phyloP scores from a whole-genome alignment of 2,329 filamentous ascomycete genomes.

The Cyclaneusma minus region DNA sequence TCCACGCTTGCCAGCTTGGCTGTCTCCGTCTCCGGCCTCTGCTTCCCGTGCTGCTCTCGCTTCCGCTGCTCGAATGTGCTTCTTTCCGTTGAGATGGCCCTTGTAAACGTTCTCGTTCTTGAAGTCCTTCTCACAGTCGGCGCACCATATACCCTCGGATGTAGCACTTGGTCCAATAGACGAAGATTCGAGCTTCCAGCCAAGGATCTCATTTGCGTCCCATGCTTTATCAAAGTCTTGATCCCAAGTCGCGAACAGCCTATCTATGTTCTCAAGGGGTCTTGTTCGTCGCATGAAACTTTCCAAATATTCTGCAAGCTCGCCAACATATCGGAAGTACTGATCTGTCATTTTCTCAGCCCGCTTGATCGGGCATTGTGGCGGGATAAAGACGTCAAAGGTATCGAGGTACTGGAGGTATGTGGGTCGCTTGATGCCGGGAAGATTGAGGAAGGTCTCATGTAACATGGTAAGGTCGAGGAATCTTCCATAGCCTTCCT shows the following conservation, averaged over 20 bases:
- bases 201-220: constrained; percentile 63
- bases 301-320: constrained; percentile 71
- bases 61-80: constrained; percentile 75
- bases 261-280: constrained; percentile 74
- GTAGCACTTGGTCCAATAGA: constrained; percentile 11
- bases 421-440: constrained; percentile 66
- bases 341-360: constrained; percentile 79
- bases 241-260: constrained; percentile 61
- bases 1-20: constrained; percentile 14
- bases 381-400: constrained; percentile 74
- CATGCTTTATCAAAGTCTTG: constrained; percentile 73
- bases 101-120: constrained; percentile 93
- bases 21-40: constrained; percentile 17
- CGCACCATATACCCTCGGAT: constrained; percentile 67
- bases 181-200: constrained; percentile 50
- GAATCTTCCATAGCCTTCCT: constrained; percentile 85
- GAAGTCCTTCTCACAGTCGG: constrained; percentile 87
- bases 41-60: constrained; percentile 35
- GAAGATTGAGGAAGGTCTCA: constrained; percentile 81
- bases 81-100: constrained; percentile 75
- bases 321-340: constrained; percentile 80
- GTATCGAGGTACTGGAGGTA: constrained; percentile 88
- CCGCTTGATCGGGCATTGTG: constrained; percentile 58
- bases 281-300: constrained; percentile 71
- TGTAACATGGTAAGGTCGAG: constrained; percentile 77